Base-by-base conservation (phyloP, 495 filamentous ascomycete species). In the Penicillium longicatenatum region DNA sequence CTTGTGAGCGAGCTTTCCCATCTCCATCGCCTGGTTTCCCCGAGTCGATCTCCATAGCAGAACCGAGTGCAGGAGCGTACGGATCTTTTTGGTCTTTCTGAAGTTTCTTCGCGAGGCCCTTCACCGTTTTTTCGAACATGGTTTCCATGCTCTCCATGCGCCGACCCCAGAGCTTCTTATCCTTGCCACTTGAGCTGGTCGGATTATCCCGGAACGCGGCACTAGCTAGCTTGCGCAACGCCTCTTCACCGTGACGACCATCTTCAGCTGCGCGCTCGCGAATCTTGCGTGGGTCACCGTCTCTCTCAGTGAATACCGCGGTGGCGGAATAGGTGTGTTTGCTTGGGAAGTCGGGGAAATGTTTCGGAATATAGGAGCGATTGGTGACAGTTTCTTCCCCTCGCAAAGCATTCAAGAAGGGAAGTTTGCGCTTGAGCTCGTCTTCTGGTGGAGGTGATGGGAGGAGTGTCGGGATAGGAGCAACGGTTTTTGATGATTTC, bases 301-400 rank as follows among this genome's bases (percentile, higher is more conserved):
- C 86, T 45, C 89, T 80, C 44, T 82, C 76, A 1, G 85, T 82
- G 59, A 83, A 88, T 10, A 89, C 83, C 2, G 86, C 77, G 1
- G 89, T 91, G 31, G 79, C 73, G 59, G 83, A 81, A 69, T 87
- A 93, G 14, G 89, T 89, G 69, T 93, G 89, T 65, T 82, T 84
- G 60, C 85, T 84, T 8, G 89, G 89, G 39, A 91, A 86, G 20
- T 80, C 67, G 10, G 89, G 89, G 57, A 93, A 87, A 51, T 88
- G 81, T 49, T 71, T 76, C 1, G 89, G 88, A 45, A 91, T 84
- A 57, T 87, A 86, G 24, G 71, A 66, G 59, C 72, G 76, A 22
- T 64, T 66, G 24, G 70, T 68, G 48, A 79, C 80, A 31, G 85
- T 79, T 30, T 73, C 67, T 41, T 78, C 73, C 9, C 76, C 81